A percentile compares a stretch with the other conserved stretches of the same genome.
Evolutionary conservation across 306 rosid genomes (phyloP).

Genomic region (Coriaria nepalensis): DNA sequence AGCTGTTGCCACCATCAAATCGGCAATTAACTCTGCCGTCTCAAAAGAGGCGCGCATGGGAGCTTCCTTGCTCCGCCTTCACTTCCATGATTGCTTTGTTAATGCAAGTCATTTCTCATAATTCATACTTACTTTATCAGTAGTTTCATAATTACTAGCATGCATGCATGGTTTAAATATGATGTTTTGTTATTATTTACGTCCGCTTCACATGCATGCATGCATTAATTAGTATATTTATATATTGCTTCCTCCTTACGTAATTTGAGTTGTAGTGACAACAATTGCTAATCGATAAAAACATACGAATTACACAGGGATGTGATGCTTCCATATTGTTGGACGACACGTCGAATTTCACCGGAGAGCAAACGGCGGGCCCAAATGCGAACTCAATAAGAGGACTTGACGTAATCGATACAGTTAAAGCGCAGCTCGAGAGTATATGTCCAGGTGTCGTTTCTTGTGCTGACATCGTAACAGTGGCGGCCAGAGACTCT

Average conservation of each 20-base stretch:
- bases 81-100: conserved; percentile 45
- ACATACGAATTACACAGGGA: conserved; percentile 21
- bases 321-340: conserved; percentile 46
- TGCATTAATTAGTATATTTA: too few relatives aligned
- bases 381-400: conserved; percentile 32
- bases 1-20: background rate
- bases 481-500: conserved; percentile 34
- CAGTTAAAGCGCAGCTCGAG: conserved; percentile 26
- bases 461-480: conserved; percentile 42
- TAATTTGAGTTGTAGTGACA: background rate
- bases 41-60: conserved; percentile 9
- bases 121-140: background rate
- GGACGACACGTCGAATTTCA: conserved; percentile 25
- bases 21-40: conserved; percentile 4
- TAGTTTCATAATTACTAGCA: background rate
- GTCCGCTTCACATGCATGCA: too few relatives aligned
- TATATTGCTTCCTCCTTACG: too few relatives aligned
- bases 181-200: too few relatives aligned
- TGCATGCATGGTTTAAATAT: background rate
- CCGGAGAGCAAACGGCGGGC: conserved; percentile 22
- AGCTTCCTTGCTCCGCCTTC: conserved; percentile 26
- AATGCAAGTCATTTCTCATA: conserved; percentile 12
- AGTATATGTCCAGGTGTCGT: conserved; percentile 20
- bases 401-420: conserved; percentile 37
- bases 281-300: background rate